phyloP scores from a whole-genome alignment of 108 stramenopile species.

The Aureococcus anophagefferens region DNA sequence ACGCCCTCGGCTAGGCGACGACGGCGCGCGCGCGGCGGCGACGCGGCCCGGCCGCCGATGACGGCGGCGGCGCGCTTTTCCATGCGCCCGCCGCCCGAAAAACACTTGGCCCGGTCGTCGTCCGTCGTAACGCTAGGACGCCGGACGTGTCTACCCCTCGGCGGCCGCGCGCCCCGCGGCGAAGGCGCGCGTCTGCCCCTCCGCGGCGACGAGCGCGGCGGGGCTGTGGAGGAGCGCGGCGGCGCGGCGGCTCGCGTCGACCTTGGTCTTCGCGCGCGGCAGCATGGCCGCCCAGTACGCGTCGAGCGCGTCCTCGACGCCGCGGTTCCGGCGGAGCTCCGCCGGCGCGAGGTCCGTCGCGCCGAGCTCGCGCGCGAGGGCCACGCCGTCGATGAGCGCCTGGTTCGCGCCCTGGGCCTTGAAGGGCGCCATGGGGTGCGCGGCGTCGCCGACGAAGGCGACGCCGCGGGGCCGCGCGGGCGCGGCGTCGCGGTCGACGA shows the following conservation, averaged over 20 bases:
- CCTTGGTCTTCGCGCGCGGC: slow-evolving; percentile 4
- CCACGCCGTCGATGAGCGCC: slow-evolving; percentile 20
- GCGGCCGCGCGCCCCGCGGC: background rate
- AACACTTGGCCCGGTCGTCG: too few relatives aligned
- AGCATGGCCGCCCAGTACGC: slow-evolving; percentile 1
- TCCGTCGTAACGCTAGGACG: too few relatives aligned
- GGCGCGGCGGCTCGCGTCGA: slow-evolving; percentile 1
- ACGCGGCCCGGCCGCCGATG: too few relatives aligned
- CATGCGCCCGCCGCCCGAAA: too few relatives aligned
- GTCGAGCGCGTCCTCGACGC: background rate
- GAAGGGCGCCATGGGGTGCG: slow-evolving; percentile 29
- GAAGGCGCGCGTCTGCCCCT: background rate
- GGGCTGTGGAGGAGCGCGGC: background rate
- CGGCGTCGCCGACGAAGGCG: slow-evolving; percentile 25
- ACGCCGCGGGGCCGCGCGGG: background rate
- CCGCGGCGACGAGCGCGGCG: background rate
- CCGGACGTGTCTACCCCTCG: too few relatives aligned
- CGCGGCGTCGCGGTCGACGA: slow-evolving; percentile 4
- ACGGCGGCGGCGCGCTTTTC: too few relatives aligned
- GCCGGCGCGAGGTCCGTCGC: background rate
- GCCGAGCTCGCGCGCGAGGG: background rate
- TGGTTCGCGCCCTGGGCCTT: slow-evolving; percentile 35
- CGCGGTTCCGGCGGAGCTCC: background rate
- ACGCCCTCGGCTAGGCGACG: too few relatives aligned
- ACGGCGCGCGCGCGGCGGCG: too few relatives aligned